phyloP scores from a whole-genome alignment of 345 rosid species.

The Syzygium aromaticum region DNA sequence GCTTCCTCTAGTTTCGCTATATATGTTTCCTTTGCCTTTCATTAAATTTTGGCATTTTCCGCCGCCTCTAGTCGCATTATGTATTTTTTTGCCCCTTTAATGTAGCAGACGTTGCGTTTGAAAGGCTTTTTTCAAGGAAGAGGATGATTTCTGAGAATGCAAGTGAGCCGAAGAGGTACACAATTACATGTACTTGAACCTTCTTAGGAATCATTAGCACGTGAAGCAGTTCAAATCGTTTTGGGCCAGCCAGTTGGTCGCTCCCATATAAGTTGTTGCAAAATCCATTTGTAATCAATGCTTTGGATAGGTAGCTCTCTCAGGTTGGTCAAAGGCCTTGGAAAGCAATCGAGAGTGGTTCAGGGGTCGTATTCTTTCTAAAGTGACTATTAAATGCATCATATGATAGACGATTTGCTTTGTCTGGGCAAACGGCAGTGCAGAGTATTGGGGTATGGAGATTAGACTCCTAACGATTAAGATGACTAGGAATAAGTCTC shows the following conservation, averaged over 20 bases:
- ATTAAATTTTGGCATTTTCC: not conserved
- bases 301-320: not conserved
- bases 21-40: not conserved
- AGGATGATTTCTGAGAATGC: not conserved
- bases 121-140: not conserved
- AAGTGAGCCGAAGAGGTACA: not conserved
- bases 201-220: not conserved
- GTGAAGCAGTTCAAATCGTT: not conserved
- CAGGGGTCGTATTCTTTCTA: not conserved
- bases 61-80: not conserved
- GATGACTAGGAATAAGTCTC: not conserved
- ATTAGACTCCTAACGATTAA: no score
- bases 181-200: not conserved
- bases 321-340: not conserved
- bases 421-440: not conserved
- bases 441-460: no score
- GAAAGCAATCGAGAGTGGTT: not conserved
- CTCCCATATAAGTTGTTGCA: not conserved
- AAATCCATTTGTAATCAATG: not conserved
- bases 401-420: no score
- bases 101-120: not conserved
- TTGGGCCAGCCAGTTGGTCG: not conserved
- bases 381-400: not conserved
- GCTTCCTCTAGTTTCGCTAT: not conserved
- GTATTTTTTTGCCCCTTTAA: not conserved